Evolutionary conservation across 352 stramenopile species (phyloP).

Genomic region (Phytopythium vexans): DNA sequence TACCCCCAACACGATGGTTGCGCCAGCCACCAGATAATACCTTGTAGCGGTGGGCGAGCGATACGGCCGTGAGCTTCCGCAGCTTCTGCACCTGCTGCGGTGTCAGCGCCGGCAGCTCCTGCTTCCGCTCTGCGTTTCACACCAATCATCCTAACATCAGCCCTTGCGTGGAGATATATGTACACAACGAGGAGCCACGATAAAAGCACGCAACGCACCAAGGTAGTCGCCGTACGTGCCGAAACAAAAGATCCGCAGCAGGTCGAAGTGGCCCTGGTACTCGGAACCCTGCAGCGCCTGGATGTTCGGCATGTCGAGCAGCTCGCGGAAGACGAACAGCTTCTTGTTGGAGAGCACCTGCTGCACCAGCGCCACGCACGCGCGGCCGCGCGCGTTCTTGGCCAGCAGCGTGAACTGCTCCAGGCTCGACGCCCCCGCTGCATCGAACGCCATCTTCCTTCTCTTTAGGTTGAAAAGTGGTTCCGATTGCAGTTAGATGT

Average conservation of each 20-base stretch:
- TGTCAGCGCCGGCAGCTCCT: constrained; percentile 63
- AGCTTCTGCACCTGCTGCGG: constrained; percentile 81
- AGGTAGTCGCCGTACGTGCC: constrained; percentile 86
- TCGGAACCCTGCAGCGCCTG: constrained; percentile 74
- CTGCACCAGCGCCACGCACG: constrained; percentile 92
- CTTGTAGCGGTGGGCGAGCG: constrained; percentile 81
- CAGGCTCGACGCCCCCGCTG: constrained; percentile 60
- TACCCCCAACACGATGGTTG: neutral
- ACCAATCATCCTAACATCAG: too few relatives aligned
- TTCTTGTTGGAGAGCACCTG: constrained; percentile 91
- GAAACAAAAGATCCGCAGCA: constrained; percentile 91
- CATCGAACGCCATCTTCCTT: constrained; percentile 62
- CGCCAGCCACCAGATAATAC: constrained; percentile 19
- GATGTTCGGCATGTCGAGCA: constrained; percentile 90
- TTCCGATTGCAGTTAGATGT: neutral
- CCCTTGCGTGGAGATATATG: too few relatives aligned
- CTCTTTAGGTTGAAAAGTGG: neutral
- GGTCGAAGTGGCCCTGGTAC: constrained; percentile 68
- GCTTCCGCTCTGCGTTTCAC: constrained; percentile 38
- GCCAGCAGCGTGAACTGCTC: constrained; percentile 93
- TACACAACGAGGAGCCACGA: neutral
- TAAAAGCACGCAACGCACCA: constrained; percentile 26
- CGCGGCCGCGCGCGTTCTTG: constrained; percentile 85
- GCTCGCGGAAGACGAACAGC: constrained; percentile 92
- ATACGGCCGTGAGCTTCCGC: constrained; percentile 87